Evolutionary conservation across 2,329 filamentous ascomycete genomes (phyloP).

Genomic region (Pseudocercospora ulei): DNA sequence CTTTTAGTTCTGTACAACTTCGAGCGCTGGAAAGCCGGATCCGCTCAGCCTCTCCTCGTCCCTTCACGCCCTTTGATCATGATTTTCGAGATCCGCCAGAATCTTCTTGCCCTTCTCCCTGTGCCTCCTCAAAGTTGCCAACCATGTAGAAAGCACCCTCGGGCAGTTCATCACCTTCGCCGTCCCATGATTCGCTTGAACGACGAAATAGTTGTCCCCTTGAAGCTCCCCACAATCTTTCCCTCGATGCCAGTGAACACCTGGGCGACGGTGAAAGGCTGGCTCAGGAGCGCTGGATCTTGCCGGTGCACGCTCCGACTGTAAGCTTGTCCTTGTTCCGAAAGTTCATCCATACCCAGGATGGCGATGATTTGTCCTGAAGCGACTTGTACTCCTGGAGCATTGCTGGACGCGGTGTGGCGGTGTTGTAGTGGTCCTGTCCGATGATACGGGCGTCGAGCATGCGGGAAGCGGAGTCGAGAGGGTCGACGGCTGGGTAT

Average conservation of each 20-base stretch:
- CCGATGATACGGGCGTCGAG: constrained; percentile 97
- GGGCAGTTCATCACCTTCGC: constrained; percentile 91
- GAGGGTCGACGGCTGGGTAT: constrained; percentile 98
- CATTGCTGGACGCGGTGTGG: constrained; percentile 96
- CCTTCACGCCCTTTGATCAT: constrained; percentile 16
- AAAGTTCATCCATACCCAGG: constrained; percentile 99
- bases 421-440: constrained; percentile 93
- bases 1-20: constrained; percentile 26
- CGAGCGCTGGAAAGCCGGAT: constrained; percentile 22
- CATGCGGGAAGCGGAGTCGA: constrained; percentile 99
- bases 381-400: constrained; percentile 99
- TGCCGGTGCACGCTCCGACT: constrained; percentile 99
- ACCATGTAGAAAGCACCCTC: constrained; percentile 98
- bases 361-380: constrained; percentile 98
- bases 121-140: constrained; percentile 85
- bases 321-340: constrained; percentile 98
- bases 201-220: constrained; percentile 92
- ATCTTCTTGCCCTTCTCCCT: constrained; percentile 99
- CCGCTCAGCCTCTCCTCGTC: constrained; percentile 16
- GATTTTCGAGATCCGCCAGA: constrained; percentile 74
- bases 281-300: constrained; percentile 98
- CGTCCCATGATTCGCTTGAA: constrained; percentile 96
- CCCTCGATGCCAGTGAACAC: constrained; percentile 94
- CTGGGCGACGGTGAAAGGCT: constrained; percentile 88
- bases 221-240: constrained; percentile 90